Evolutionary conservation across 2,329 filamentous ascomycete species (phyloP), one percentile per base, ranked within the genome.

Genomic region (Torrubiella hemipterigena): DNA sequence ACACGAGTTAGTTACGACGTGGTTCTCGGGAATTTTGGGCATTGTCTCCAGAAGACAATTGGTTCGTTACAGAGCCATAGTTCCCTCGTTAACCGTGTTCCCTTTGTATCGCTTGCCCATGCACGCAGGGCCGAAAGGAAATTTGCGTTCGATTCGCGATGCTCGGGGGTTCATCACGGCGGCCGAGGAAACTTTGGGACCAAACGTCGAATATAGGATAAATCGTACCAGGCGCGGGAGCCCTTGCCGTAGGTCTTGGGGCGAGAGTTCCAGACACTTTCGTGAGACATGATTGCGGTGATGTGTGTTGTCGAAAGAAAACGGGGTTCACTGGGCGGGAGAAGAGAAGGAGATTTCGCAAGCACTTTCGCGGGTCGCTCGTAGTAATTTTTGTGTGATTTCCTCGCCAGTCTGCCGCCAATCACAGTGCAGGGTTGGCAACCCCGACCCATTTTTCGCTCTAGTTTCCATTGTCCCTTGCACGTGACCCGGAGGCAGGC

Each of bases 231-330:
- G 61, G 69, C 65, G 66, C 87, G 82, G 65, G 83, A 72, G 69
- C 89, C 89, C 79, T 95, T 95, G 74, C 89, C 89, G 77, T 93
- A 94, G 64, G 66, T 85, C 67, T 87, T 82, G 59, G 91, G 91
- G 65, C 91, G 87, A 59, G 86, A 94, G 80, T 93, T 94, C 87
- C 89, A 98, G 70, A 96, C 86, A 60, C 81, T 86, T 74, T 96
- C 89, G 86, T 73, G 71, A 68, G 67, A 72, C 70, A 72, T 74
- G 51, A 54, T 72, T 58, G 55, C 58, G 56, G 51, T 46, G 37
- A 42, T 39, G 40, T 24, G 41, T 42, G 42, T n/a, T n/a, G n/a
- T n/a, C n/a, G n/a, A n/a, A n/a, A n/a, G n/a, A n/a, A 42, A 37
- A 34, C 37, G 23, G 35, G 42, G 45, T 44, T 39, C 30, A 36